Evolutionary conservation across 495 filamentous ascomycete genomes (phyloP), one percentile per base, ranked within the genome.

Genomic region (Penicillium ucsense): DNA sequence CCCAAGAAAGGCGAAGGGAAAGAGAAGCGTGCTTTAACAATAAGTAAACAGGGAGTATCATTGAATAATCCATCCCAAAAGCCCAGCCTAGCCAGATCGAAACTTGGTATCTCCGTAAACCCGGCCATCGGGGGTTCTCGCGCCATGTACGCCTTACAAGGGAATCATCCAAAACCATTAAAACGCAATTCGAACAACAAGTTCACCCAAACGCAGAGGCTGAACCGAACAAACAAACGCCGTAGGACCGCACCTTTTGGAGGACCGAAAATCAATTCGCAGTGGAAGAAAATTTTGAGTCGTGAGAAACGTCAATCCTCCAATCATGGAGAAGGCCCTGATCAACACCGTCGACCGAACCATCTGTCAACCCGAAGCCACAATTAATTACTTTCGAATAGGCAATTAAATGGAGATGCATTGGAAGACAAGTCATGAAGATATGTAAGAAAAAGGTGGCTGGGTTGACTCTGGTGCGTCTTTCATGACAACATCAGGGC

Each of bases 71-170:
- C 57, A 53, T 46, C 54, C 57, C 43, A 53, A 39, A 46, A 20
- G 20, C 52, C 59, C 51, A 57, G 53, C 48, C 53, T 39, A 38
- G 51, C 32, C 43, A 8, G 27, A 48, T 57, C 57, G 43, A 56
- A 44, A 52, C 55, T 52, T 57, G 61, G 59, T 65, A 63, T 67
- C 61, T 62, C 59, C 59, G 46, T 59, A 60, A 56, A 36, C 43
- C 64, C 20, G 20, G 20, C 20, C 55, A 53, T 53, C 49, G 42
- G 40, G 9, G 42, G 37, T 48, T 38, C 28, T 38, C 64, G 55
- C 64, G 57, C 66, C 64, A 43, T 51, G 43, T 62, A 67, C 66
- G 61, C 64, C 66, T 45, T 55, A 47, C 45, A 46, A 52, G 48
- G 42, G 41, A 45, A 52, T 45, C 56, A 52, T 50, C 43, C 51